Conservation (phyloP, 768 basidiomycete genomes). For the Leccinum fibrillosum region DNA sequence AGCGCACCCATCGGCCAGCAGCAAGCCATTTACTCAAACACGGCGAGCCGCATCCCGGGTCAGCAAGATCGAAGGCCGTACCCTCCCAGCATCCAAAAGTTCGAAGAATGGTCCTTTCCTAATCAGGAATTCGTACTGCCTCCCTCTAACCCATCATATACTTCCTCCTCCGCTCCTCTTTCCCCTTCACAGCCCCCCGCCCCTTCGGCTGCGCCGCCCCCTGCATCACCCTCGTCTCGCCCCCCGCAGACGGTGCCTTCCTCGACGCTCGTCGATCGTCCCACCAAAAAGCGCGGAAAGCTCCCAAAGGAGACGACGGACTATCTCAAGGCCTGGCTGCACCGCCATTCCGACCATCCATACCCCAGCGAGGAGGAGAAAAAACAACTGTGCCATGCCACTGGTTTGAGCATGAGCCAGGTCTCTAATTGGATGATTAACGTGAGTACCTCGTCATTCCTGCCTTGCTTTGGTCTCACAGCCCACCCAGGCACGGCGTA, state of each 20-base stretch:
- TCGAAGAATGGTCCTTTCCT: constrained; percentile 72
- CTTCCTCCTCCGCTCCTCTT: constrained; percentile 34
- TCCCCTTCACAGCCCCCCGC: constrained; percentile 36
- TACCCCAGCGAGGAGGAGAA: constrained; percentile 84
- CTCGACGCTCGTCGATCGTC: constrained; percentile 69
- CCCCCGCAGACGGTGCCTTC: constrained; percentile 50
- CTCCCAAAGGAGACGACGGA: constrained; percentile 89
- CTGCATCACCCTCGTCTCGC: constrained; percentile 44
- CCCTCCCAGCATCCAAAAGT: constrained; percentile 46
- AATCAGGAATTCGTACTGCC: constrained; percentile 54
- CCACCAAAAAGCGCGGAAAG: constrained; percentile 81
- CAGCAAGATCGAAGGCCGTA: constrained; percentile 63
- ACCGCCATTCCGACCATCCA: constrained; percentile 84
- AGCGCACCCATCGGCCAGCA: constrained; percentile 54
- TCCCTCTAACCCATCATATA: constrained; percentile 9
- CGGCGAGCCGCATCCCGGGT: constrained; percentile 63
- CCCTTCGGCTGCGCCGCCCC: constrained; percentile 34
- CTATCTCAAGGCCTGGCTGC: constrained; percentile 84
- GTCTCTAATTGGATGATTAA: constrained; percentile 96
- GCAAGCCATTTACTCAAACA: constrained; percentile 57
- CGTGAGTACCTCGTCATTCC: constrained; percentile 39
- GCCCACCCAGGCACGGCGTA: constrained; percentile 54
- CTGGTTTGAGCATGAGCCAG: constrained; percentile 84
- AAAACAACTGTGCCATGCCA: constrained; percentile 82
- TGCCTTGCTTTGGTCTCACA: constrained; percentile 12